phyloP scores from a whole-genome alignment of 2,329 filamentous ascomycete genomes.

The Trichophyton equinum region DNA sequence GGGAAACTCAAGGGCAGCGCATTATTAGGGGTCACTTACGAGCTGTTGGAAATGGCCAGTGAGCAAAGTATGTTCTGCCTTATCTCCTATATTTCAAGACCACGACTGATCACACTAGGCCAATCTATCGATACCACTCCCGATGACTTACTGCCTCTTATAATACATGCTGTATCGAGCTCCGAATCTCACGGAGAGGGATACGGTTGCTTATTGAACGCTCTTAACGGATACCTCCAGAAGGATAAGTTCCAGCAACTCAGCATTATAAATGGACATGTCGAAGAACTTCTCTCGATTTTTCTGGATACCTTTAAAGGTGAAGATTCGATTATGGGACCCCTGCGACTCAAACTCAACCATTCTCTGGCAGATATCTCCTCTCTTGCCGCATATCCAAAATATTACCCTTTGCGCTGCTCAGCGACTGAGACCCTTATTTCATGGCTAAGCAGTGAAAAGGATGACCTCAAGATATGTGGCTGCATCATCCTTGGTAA shows the following conservation, averaged over 20 bases:
- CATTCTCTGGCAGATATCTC: conserved; percentile 32
- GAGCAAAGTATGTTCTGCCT: conserved; percentile 25
- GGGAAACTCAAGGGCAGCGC: conserved; percentile 22
- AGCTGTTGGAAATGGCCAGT: conserved; percentile 28
- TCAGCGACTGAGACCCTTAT: conserved; percentile 26
- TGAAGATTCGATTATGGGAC: conserved; percentile 24
- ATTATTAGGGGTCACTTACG: conserved; percentile 27
- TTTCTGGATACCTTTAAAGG: conserved; percentile 23
- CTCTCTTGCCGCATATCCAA: conserved; percentile 25
- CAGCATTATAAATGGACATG: conserved; percentile 23
- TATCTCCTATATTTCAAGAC: neutral
- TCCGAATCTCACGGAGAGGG: conserved; percentile 19
- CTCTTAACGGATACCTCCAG: conserved; percentile 25
- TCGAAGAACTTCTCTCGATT: conserved; percentile 24
- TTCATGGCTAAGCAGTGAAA: conserved; percentile 27
- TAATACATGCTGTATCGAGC: conserved; percentile 24
- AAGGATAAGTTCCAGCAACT: conserved; percentile 28
- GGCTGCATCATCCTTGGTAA: conserved; percentile 39
- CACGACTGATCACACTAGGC: conserved; percentile 15
- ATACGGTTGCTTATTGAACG: conserved; percentile 23
- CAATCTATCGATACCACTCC: conserved; percentile 25
- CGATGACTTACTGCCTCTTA: conserved; percentile 24
- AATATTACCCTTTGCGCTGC: conserved; percentile 29
- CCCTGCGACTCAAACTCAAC: conserved; percentile 29
- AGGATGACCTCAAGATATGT: conserved; percentile 36